Base-by-base conservation (phyloP, 768 basidiomycete genomes). In the Mycena rebaudengoi region DNA sequence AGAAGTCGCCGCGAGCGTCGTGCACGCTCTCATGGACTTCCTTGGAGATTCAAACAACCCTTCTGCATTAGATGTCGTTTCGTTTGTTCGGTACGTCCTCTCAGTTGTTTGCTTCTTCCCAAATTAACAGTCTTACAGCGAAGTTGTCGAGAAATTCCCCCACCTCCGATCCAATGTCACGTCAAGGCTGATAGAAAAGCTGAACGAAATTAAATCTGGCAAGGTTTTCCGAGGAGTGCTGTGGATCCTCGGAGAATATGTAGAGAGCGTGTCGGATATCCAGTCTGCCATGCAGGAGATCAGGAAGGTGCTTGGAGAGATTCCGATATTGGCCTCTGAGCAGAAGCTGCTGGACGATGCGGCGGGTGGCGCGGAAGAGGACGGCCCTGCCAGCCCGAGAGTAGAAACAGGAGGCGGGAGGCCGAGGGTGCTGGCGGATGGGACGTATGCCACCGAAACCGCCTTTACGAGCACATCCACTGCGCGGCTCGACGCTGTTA, bases 211-310 rank as follows among this genome's bases (percentile, higher is more conserved):
- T 79, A 96, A 96, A 76, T 96, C 94, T 1, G 96, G 96, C 57
- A 99, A 98, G 76, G 96, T 99, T 23, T 98, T 93, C 84, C 90
- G 96, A 5, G 98, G 97, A 7, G 86, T 98, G 18, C 85, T 99
- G 48, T 99, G 98, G 97, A 98, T 99, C 67, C 83, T 98, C n/a
- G 97, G 98, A 65, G 97, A 99, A 79, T 99, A 99, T 70, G 90
- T 93, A 37, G 87, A 90, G 65, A 78, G 81, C 5, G 78, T 84
- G 49, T 60, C 76, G 56, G 93, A 93, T 61, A 93, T 98, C 64
- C 83, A 88, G 62, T 82, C 77, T 44, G 85, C 89, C 2, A 88
- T 98, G 84, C 80, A 81, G 46, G 92, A 94, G 75, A 83, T 98
- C 43, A 83, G 96, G 57, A 89, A 90, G 72, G 90, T 94, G 14